phyloP scores from a whole-genome alignment of 2,329 filamentous ascomycete species.

The Penicillium griseofulvum region DNA sequence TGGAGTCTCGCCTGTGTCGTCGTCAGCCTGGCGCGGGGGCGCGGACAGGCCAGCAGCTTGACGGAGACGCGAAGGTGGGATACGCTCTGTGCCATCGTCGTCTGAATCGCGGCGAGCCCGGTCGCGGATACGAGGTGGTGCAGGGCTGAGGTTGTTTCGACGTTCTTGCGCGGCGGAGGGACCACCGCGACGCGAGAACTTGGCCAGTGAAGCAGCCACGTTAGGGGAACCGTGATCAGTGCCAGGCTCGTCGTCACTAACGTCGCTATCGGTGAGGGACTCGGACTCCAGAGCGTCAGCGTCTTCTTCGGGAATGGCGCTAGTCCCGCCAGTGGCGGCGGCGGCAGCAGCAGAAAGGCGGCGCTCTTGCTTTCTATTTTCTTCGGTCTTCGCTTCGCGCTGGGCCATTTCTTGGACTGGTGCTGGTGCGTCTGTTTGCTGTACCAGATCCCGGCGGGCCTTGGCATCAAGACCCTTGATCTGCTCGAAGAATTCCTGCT shows the following conservation, averaged over 20 bases:
- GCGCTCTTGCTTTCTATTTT: slow-evolving; percentile 25
- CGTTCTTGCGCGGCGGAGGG: slow-evolving; percentile 39
- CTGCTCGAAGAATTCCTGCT: slow-evolving; percentile 62
- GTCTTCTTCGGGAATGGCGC: slow-evolving; percentile 16
- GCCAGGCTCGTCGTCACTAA: slow-evolving; percentile 26
- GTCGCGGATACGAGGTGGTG: slow-evolving; percentile 19
- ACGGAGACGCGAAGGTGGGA: slow-evolving; percentile 39
- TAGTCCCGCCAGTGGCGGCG: slow-evolving; percentile 11
- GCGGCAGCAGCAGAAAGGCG: slow-evolving; percentile 22
- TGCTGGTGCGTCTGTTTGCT: slow-evolving; percentile 43
- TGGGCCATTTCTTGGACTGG: slow-evolving; percentile 40
- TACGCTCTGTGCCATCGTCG: slow-evolving; percentile 44
- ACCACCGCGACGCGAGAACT: slow-evolving; percentile 29
- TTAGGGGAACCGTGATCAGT: slow-evolving; percentile 27
- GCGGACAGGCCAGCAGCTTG: slow-evolving; percentile 30
- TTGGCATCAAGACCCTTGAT: slow-evolving; percentile 61
- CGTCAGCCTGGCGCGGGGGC: slow-evolving; percentile 27
- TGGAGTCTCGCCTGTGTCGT: slow-evolving; percentile 45
- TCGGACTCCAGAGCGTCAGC: slow-evolving; percentile 21
- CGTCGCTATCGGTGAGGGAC: slow-evolving; percentile 25
- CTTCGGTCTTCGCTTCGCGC: slow-evolving; percentile 30
- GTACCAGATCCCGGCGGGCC: slow-evolving; percentile 49
- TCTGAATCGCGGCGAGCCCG: slow-evolving; percentile 39
- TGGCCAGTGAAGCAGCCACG: slow-evolving; percentile 38
- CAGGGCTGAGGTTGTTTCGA: slow-evolving; percentile 35